phyloP scores from a whole-genome alignment of 2,329 filamentous ascomycete genomes.

The Alternaria incomplexa region DNA sequence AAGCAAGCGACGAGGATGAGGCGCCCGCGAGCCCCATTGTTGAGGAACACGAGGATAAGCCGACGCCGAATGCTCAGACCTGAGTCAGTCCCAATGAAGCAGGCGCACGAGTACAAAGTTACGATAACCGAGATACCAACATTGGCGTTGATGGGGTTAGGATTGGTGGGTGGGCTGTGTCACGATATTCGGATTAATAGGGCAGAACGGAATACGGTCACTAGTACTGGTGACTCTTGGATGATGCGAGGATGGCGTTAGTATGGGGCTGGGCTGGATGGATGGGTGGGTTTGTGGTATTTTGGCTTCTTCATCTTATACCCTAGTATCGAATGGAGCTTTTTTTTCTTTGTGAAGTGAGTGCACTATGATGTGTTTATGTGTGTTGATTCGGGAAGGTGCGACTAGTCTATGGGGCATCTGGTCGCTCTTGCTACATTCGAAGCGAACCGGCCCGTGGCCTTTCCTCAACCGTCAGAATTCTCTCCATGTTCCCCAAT shows the following conservation, averaged over 20 bases:
- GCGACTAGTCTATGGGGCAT: no score
- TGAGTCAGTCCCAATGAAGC: neutral
- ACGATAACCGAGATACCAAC: neutral
- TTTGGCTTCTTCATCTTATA: constrained; percentile 17
- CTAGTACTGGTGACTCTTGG: neutral
- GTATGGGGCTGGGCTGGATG: neutral
- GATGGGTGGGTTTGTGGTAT: neutral
- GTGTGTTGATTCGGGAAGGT: neutral
- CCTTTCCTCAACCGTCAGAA: no score
- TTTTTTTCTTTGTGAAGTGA: constrained; percentile 1
- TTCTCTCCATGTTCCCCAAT: no score
- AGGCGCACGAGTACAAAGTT: neutral
- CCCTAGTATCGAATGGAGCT: constrained; percentile 18
- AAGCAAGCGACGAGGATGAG: constrained; percentile 39
- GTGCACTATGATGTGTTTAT: neutral
- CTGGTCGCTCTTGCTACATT: neutral
- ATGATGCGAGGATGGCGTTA: neutral
- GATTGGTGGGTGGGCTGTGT: neutral
- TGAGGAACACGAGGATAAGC: constrained; percentile 15
- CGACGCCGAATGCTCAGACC: neutral
- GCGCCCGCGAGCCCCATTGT: constrained; percentile 11
- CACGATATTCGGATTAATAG: constrained; percentile 6
- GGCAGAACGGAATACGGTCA: neutral
- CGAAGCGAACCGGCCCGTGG: no score
- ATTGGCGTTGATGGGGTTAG: neutral